Evolutionary conservation across 2,329 filamentous ascomycete species (phyloP).

Genomic region (Ceratocystis eucalypticola): DNA sequence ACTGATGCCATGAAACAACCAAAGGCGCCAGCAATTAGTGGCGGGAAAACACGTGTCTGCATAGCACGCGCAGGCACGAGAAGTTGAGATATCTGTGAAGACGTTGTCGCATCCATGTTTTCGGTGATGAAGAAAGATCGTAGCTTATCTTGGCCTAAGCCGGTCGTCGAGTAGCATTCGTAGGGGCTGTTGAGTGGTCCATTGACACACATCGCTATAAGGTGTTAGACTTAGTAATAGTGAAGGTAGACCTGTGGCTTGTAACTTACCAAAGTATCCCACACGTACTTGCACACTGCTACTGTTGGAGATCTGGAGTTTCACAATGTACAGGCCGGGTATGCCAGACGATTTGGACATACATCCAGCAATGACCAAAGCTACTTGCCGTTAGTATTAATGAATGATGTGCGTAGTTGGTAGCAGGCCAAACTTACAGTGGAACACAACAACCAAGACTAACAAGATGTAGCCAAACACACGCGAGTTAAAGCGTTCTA

Average conservation of each 20-base stretch:
- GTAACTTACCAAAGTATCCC: slow-evolving; percentile 18
- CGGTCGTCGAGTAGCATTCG: slow-evolving; percentile 17
- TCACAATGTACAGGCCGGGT: slow-evolving; percentile 17
- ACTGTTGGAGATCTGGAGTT: slow-evolving; percentile 11
- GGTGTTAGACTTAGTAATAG: background rate
- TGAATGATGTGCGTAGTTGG: too few species aligned
- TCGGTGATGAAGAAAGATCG: slow-evolving; percentile 16
- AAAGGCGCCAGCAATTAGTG: slow-evolving; percentile 16
- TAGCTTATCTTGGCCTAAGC: slow-evolving; percentile 16
- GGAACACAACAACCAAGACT: slow-evolving; percentile 19
- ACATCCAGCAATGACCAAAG: slow-evolving; percentile 18
- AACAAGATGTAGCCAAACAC: slow-evolving; percentile 18
- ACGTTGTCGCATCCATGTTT: slow-evolving; percentile 14
- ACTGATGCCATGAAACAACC: slow-evolving; percentile 17
- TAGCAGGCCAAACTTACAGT: slow-evolving; percentile 8
- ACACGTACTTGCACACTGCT: slow-evolving; percentile 15
- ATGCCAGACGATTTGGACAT: slow-evolving; percentile 19
- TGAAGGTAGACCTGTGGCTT: background rate
- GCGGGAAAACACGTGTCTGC: slow-evolving; percentile 18
- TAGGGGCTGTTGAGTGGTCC: slow-evolving; percentile 14
- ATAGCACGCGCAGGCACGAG: slow-evolving; percentile 17
- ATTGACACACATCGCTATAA: slow-evolving; percentile 17
- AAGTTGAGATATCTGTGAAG: slow-evolving; percentile 7
- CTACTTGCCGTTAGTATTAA: background rate
- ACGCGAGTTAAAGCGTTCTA: slow-evolving; percentile 18